Base-by-base conservation (phyloP, 176 grass and related monocot species). In the Oropetium thomaeum region DNA sequence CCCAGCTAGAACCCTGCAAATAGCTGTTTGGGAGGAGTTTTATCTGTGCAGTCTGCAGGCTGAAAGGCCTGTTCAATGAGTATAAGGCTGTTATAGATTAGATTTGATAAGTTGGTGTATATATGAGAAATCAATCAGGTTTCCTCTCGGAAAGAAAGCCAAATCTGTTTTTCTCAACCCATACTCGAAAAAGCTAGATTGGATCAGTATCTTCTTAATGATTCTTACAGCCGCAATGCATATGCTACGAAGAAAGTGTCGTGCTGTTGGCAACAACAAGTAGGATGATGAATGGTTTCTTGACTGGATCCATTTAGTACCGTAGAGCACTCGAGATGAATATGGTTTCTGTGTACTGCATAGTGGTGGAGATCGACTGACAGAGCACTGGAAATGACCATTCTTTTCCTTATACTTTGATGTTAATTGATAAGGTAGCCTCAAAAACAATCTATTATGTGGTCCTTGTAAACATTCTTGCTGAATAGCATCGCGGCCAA, bases 121-220 rank as follows among this genome's bases (percentile, higher is more conserved):
- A 86, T 86, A 76, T 69, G 84, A 76, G 57, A 76, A 76, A 76
- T 63, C 45, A 10, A 74, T 38, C 80, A 34, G 78, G 78, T 81
- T 76, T 70, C 54, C 70, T 76, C 33, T 35, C 33, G 14, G n/a
- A 22, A 26, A 64, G 41, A 43, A 45, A 47, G 31, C 3, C 2
- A 45, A 43, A 44, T 45, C 44, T 31, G 13, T 54, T 63, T 62
- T 29, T 43, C 43, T 12, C 1, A 14, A 10, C 49, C 66, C 57
- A n/a, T 5, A 62, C 27, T 64, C 53, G 34, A 77, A 67, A 23
- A 5, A 33, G 64, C 25, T 22, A 58, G 53, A 17, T 84, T 33
- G n/a, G 69, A 42, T 38, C 23, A 17, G 8, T 55, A 8, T 22
- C 14, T 29, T 75, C 8, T 35, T 39, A 9, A 58, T 73, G 13